A percentile compares a stretch with the other conserved stretches of the same genome.
These are phyloP conservation scores for Leccinum broughii DNA, from an alignment of 768 basidiomycete species.

Conservation along the genomic window DNA sequence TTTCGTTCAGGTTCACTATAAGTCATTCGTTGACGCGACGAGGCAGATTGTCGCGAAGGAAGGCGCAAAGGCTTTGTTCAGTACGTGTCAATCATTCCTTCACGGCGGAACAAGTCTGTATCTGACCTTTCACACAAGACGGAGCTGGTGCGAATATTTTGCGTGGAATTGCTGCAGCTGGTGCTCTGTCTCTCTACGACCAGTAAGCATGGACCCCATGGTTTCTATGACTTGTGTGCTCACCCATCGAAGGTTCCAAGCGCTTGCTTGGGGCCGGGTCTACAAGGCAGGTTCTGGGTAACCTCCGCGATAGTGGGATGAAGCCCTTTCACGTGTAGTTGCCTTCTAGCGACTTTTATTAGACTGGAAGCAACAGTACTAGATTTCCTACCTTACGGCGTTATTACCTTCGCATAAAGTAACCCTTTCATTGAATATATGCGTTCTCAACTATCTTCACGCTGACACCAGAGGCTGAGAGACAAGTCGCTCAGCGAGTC, in stretches of 20 bases:
- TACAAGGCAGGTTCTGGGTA: conserved; percentile 46
- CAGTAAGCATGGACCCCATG: conserved; percentile 34
- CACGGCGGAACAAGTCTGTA: neutral
- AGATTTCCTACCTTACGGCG: neutral
- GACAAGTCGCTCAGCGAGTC: neutral
- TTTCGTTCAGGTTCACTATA: conserved; percentile 36
- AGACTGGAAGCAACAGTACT: neutral
- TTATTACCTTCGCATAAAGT: neutral
- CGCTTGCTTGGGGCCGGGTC: conserved; percentile 54
- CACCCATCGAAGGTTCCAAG: conserved; percentile 42
- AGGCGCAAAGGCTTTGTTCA: conserved; percentile 39
- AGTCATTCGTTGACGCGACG: conserved; percentile 40
- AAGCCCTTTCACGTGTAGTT: neutral
- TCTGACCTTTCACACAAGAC: conserved; percentile 38
- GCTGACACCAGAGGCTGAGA: neutral
- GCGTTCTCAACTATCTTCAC: neutral
- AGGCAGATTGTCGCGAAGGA: conserved; percentile 43
- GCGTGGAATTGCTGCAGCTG: conserved; percentile 50
- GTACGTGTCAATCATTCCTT: conserved; percentile 22
- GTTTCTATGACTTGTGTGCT: neutral
- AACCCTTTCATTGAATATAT: neutral
- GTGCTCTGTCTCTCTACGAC: conserved; percentile 65
- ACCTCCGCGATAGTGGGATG: neutral
- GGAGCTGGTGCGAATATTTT: conserved; percentile 58
- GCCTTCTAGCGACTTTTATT: neutral